Conservation (phyloP, 495 filamentous ascomycete species). For the Penicillium robsamsonii region DNA sequence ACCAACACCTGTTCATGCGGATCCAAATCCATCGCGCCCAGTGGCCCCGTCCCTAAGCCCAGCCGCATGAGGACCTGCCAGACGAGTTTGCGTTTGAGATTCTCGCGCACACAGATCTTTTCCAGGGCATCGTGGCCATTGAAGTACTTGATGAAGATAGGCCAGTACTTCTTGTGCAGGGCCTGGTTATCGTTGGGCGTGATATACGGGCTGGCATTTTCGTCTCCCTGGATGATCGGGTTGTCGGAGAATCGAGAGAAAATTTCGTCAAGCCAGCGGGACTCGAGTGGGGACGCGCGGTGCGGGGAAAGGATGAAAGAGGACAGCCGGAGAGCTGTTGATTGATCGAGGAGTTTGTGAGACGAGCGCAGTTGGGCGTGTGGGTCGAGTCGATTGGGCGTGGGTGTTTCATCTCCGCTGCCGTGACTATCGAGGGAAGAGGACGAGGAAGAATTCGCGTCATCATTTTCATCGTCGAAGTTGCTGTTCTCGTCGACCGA, state of each 20-base stretch:
- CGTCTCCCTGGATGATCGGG: slow-evolving; percentile 5
- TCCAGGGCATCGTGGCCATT: slow-evolving; percentile 86
- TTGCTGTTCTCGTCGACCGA: slow-evolving; percentile 19
- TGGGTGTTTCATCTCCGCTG: slow-evolving; percentile 42
- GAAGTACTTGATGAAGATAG: slow-evolving; percentile 69
- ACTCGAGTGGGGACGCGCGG: slow-evolving; percentile 59
- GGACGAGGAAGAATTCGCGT: slow-evolving; percentile 38
- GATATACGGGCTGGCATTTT: slow-evolving; percentile 19
- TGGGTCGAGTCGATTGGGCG: slow-evolving; percentile 30
- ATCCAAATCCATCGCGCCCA: slow-evolving; percentile 33
- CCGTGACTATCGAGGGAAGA: slow-evolving; percentile 43
- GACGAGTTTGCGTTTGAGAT: slow-evolving; percentile 78
- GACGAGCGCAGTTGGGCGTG: slow-evolving; percentile 33
- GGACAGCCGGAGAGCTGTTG: slow-evolving; percentile 37
- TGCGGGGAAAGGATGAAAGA: slow-evolving; percentile 54
- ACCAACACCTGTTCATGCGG: slow-evolving; percentile 42
- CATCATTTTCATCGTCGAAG: slow-evolving; percentile 22
- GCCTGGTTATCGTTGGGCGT: slow-evolving; percentile 44
- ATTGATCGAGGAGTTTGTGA: slow-evolving; percentile 40
- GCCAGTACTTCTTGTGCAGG: slow-evolving; percentile 54
- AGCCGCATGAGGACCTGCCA: slow-evolving; percentile 58
- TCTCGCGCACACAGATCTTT: slow-evolving; percentile 77
- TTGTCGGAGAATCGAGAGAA: slow-evolving; percentile 52
- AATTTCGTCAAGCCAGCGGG: slow-evolving; percentile 71
- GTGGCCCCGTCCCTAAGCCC: slow-evolving; percentile 35